phyloP scores from a whole-genome alignment of 164 flowering plant species.

The Chimonanthus salicifolius region DNA sequence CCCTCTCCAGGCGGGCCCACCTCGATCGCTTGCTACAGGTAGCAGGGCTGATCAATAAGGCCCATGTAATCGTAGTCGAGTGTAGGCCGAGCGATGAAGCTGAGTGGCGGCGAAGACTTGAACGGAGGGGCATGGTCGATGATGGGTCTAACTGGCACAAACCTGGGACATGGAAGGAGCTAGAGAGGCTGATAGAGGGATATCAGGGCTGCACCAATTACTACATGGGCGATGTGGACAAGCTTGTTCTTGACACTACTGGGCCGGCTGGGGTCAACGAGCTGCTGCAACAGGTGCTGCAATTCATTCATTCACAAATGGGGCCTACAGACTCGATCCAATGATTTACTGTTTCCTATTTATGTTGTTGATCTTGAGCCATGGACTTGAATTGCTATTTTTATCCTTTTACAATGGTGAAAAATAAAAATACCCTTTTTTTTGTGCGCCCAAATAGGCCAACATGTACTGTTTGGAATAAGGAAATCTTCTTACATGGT shows the following conservation, averaged over 20 bases:
- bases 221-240: conserved; percentile 53
- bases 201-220: conserved; percentile 63
- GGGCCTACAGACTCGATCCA: not conserved
- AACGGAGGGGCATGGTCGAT: conserved; percentile 19
- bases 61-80: conserved; percentile 46
- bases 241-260: conserved; percentile 57
- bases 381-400: too few species aligned
- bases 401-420: too few species aligned
- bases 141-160: conserved; percentile 57
- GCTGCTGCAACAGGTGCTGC: conserved; percentile 20
- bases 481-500: too few species aligned
- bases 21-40: conserved; percentile 35
- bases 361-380: too few species aligned
- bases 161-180: conserved; percentile 65
- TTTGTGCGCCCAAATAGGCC: too few species aligned
- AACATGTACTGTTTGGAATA: too few species aligned
- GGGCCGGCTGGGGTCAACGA: conserved; percentile 23
- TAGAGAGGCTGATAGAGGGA: conserved; percentile 48
- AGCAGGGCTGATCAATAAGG: conserved; percentile 21
- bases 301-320: conserved; percentile 9
- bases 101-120: conserved; percentile 63
- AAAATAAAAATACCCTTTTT: too few species aligned
- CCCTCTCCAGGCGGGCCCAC: conserved; percentile 54
- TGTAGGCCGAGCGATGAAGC: conserved; percentile 50
- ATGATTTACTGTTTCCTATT: not conserved